Conservation (phyloP, 768 basidiomycete genomes). For the Trametes elegans region DNA sequence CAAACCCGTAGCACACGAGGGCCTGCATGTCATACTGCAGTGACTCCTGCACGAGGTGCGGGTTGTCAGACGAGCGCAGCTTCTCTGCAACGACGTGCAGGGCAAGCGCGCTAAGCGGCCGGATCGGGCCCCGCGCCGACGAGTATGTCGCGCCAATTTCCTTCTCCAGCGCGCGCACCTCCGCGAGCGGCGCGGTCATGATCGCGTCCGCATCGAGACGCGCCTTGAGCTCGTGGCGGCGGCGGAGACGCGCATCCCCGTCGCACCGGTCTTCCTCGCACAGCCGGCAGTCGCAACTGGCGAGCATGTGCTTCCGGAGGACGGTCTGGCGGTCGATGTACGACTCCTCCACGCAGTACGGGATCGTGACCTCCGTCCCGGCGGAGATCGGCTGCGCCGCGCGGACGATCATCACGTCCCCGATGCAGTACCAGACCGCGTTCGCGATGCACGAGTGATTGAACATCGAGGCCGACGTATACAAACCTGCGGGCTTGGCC, state of each 20-base stretch:
- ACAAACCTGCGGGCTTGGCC: constrained; percentile 25
- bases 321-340: constrained; percentile 7
- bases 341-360: constrained; percentile 15
- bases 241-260: constrained; percentile 1
- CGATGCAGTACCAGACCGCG: constrained; percentile 25
- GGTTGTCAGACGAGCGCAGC: constrained; percentile 5
- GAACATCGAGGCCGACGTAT: constrained; percentile 31
- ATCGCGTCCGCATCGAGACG: neutral
- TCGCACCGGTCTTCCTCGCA: constrained; percentile 18
- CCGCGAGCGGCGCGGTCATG: neutral
- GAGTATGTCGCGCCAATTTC: constrained; percentile 10
- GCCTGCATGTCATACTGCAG: constrained; percentile 5
- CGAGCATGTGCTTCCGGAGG: constrained; percentile 16
- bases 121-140: constrained; percentile 1
- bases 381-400: constrained; percentile 25
- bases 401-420: constrained; percentile 33
- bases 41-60: constrained; percentile 1
- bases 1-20: constrained; percentile 9
- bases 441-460: constrained; percentile 35
- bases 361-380: constrained; percentile 30
- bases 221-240: constrained; percentile 1
- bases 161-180: constrained; percentile 7
- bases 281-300: constrained; percentile 14
- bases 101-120: constrained; percentile 11
- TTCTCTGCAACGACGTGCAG: constrained; percentile 15